Base-by-base conservation (phyloP, 2,329 filamentous ascomycete species). In the Fusarium nanum region DNA sequence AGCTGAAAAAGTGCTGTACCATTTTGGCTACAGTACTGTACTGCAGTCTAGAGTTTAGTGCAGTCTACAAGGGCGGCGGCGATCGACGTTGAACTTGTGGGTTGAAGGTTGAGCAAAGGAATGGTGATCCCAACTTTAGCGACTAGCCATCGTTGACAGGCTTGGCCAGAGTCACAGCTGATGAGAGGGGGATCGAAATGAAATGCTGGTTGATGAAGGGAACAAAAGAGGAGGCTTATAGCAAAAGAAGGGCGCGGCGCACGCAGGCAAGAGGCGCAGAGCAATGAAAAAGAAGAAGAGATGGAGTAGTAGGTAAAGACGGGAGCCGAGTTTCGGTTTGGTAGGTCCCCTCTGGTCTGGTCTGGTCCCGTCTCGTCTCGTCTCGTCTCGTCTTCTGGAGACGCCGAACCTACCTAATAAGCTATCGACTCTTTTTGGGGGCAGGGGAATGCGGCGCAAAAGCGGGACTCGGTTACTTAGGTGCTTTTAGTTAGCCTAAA, bases 91-190 rank as follows among this genome's bases (percentile, higher is more conserved):
- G 45, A 32, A 41, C 57, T 52, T 68, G 44, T 54, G 67, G 55
- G 56, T 68, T 59, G 54, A 54, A 57, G 48, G 55, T 30, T 42
- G 40, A 61, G 48, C 34, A 27, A 49, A 71, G 68, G 56, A 71
- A 68, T 60, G 68, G 63, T 54, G 48, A 60, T 70, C 50, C 55
- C 49, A 70, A 45, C 44, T 69, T 73, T 52, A 72, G 58, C 59
- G 64, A 58, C 41, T 68, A 57, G 71, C 71, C 71, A 73, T 73
- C 50, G 58, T 70, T 68, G 49, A n/a, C 40, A n/a, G 49, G 32
- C 32, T 20, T 41, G 58, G 60, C 69, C 49, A 30, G 60, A 58
- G 56, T 64, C 53, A 60, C 58, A 71, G 53, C 64, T 59, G 41
- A 34, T 27, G 22, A 40, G 47, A 63, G 23, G 42, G 42, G 37